phyloP scores from a whole-genome alignment of 2,329 filamentous ascomycete genomes.

The Samsoniella hepiali region DNA sequence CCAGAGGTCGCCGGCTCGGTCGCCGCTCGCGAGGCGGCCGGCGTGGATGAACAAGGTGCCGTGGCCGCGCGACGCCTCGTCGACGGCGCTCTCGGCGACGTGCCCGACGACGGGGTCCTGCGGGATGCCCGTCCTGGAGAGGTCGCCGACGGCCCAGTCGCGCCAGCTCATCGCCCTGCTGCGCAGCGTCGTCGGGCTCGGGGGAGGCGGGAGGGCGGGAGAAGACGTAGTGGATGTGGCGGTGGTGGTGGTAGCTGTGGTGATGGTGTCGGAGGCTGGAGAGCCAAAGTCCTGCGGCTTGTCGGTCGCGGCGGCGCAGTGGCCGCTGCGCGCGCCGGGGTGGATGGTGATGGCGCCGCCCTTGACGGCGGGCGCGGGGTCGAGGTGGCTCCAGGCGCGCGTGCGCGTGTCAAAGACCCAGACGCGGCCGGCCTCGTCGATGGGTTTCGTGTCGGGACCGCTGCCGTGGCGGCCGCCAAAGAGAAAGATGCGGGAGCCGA shows the following conservation, averaged over 20 bases:
- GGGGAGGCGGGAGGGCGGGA: not conserved
- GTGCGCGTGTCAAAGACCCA: conserved; percentile 70
- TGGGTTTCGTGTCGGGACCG: conserved; percentile 62
- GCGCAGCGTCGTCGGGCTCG: not conserved
- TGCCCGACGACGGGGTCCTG: conserved; percentile 55
- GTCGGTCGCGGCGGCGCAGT: conserved; percentile 57
- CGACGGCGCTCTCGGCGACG: conserved; percentile 55
- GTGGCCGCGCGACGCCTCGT: conserved; percentile 59
- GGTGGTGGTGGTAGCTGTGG: not conserved
- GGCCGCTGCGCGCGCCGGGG: conserved; percentile 69
- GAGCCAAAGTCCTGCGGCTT: conserved; percentile 51
- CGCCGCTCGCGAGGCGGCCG: conserved; percentile 63
- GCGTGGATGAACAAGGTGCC: conserved; percentile 74
- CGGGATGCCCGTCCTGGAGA: conserved; percentile 52
- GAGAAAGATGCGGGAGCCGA: conserved; percentile 70
- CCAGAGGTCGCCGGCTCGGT: conserved; percentile 69
- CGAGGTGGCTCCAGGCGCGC: conserved; percentile 62
- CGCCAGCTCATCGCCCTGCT: conserved; percentile 45
- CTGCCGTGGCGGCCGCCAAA: conserved; percentile 74
- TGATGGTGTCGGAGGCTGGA: not conserved
- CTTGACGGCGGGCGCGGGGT: conserved; percentile 50
- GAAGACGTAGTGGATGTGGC: not conserved
- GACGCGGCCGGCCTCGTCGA: conserved; percentile 71
- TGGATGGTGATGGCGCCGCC: conserved; percentile 38
- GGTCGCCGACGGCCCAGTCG: conserved; percentile 55